phyloP scores from a whole-genome alignment of 345 rosid genomes.

The Eucalyptus pauciflora region DNA sequence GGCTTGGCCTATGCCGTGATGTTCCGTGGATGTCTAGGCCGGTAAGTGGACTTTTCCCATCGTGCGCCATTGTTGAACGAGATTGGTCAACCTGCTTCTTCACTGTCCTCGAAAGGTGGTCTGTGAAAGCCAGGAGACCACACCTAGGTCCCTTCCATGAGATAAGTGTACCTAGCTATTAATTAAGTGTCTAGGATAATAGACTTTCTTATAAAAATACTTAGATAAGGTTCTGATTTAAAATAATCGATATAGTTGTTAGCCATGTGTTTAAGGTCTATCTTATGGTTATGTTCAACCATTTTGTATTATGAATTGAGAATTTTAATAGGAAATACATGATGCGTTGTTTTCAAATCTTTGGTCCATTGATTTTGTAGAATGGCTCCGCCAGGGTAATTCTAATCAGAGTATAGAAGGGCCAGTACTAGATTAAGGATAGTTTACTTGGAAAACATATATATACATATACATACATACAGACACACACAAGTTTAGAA shows the following conservation, averaged over 20 bases:
- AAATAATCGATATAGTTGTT: not conserved
- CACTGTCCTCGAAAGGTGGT: not conserved
- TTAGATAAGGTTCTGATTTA: not conserved
- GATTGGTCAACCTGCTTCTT: not conserved
- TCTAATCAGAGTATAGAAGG: not conserved
- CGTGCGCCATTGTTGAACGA: not conserved
- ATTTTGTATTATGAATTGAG: not conserved
- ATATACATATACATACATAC: accelerated
- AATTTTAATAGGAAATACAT: not conserved
- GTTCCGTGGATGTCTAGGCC: not conserved
- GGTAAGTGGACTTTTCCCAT: not conserved
- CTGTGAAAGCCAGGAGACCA: not conserved
- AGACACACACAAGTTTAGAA: accelerated
- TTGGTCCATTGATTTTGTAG: not conserved
- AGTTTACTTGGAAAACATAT: not conserved
- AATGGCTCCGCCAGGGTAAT: not conserved
- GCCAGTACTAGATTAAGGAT: not conserved
- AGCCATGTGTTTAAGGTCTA: not conserved
- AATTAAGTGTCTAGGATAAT: not conserved
- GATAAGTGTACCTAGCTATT: not conserved
- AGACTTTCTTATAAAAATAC: not conserved
- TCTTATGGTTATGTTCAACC: not conserved
- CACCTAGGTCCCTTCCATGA: not conserved
- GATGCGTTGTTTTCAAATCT: not conserved
- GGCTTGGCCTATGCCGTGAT: not conserved